Evolutionary conservation across 2,329 filamentous ascomycete species (phyloP).

Genomic region (Penicillium sumatraense): DNA sequence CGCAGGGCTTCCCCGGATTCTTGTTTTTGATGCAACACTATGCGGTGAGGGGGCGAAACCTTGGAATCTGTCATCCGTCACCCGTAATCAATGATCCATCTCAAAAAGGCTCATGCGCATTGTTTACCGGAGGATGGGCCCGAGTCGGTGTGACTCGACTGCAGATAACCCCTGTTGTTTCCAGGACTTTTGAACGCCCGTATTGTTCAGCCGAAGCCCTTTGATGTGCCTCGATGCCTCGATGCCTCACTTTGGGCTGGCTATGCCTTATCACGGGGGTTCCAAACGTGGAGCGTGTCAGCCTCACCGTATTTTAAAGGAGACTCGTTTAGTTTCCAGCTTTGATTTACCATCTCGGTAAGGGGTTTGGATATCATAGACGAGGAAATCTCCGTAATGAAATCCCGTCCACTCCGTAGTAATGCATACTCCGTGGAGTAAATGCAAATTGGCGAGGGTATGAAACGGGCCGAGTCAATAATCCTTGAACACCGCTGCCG

Average conservation of each 20-base stretch:
- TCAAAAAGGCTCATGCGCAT: not conserved
- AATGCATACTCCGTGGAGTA: too few species aligned
- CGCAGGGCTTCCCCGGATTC: slow-evolving; percentile 14
- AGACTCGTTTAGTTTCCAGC: not conserved
- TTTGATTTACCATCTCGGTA: too few species aligned
- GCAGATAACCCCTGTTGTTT: not conserved
- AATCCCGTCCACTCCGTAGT: too few species aligned
- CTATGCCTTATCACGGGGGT: not conserved
- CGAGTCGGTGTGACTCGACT: slow-evolving; percentile 7
- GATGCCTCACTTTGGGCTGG: slow-evolving; percentile 1
- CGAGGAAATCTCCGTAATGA: too few species aligned
- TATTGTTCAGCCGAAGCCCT: not conserved
- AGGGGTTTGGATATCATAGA: not conserved
- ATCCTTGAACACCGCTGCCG: too few species aligned
- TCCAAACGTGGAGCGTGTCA: not conserved
- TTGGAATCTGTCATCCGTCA: too few species aligned
- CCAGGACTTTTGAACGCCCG: not conserved
- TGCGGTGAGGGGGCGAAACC: not conserved
- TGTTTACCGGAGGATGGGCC: not conserved
- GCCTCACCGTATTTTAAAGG: not conserved
- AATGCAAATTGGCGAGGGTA: too few species aligned
- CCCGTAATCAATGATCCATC: too few species aligned
- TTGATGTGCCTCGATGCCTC: too few species aligned
- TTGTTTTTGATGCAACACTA: not conserved
- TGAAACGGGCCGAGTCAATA: not conserved